Percentiles rank a stretch among this genome's conserved stretches.
Evolutionary conservation across 495 filamentous ascomycete species (phyloP).

Genomic region (Talaromyces ruber): DNA sequence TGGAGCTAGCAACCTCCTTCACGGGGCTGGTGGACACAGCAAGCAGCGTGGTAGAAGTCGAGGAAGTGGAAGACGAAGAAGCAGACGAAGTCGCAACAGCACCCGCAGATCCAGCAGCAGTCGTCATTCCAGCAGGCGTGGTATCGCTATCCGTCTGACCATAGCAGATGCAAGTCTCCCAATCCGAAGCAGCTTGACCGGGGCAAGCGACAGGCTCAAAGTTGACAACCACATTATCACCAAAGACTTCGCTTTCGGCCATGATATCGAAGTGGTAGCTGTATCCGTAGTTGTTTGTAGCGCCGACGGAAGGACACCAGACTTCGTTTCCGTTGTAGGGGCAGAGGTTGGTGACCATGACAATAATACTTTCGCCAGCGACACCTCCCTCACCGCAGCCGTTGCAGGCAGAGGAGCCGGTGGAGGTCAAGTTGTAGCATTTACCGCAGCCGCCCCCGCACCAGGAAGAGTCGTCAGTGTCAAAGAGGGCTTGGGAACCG

Average conservation of each 20-base stretch:
- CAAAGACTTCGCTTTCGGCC: slow-evolving; percentile 24
- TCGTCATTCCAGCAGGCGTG: slow-evolving; percentile 6
- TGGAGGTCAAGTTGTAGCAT: slow-evolving; percentile 32
- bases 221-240: slow-evolving; percentile 29
- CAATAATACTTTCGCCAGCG: slow-evolving; percentile 25
- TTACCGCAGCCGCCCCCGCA: slow-evolving; percentile 31
- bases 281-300: slow-evolving; percentile 29
- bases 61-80: background rate
- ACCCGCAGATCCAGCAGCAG: background rate
- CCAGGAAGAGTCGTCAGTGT: slow-evolving; percentile 18
- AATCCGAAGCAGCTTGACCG: slow-evolving; percentile 12
- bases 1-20: background rate
- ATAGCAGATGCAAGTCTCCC: slow-evolving; percentile 12
- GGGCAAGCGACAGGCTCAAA: slow-evolving; percentile 27
- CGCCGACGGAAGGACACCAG: slow-evolving; percentile 24
- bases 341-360: slow-evolving; percentile 34
- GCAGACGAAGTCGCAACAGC: background rate
- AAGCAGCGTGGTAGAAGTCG: background rate
- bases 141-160: slow-evolving; percentile 9
- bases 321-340: slow-evolving; percentile 28
- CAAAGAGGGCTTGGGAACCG: slow-evolving; percentile 22
- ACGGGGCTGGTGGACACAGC: background rate
- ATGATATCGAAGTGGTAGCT: slow-evolving; percentile 35
- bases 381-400: slow-evolving; percentile 23
- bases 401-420: slow-evolving; percentile 19